Evolutionary conservation across 2,329 filamentous ascomycete genomes (phyloP).

Genomic region (Penicillium griseofulvum): DNA sequence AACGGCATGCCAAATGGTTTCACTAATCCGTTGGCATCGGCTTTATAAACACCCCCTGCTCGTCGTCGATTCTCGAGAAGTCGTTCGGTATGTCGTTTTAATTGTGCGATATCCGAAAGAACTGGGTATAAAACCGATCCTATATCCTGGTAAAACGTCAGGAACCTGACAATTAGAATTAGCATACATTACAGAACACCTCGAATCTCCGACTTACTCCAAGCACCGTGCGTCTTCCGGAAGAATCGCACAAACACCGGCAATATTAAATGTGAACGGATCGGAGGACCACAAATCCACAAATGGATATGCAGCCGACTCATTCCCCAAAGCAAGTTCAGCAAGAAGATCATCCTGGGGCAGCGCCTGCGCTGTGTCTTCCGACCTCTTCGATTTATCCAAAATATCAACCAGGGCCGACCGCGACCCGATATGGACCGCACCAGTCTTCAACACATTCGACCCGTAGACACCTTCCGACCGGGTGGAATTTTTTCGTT

Average conservation of each 20-base stretch:
- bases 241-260: slow-evolving; percentile 55
- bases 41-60: slow-evolving; percentile 41
- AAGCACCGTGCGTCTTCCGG: slow-evolving; percentile 55
- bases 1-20: slow-evolving; percentile 57
- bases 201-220: slow-evolving; percentile 20
- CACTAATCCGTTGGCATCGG: slow-evolving; percentile 49
- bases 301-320: slow-evolving; percentile 60
- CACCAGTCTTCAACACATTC: slow-evolving; percentile 47
- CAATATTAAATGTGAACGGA: slow-evolving; percentile 54
- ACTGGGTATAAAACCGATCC: slow-evolving; percentile 59
- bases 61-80: slow-evolving; percentile 53
- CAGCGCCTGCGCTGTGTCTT: slow-evolving; percentile 48
- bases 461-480: slow-evolving; percentile 30
- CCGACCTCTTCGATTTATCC: slow-evolving; percentile 44
- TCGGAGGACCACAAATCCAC: slow-evolving; percentile 63
- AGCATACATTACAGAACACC: slow-evolving; percentile 5
- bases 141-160: slow-evolving; percentile 55
- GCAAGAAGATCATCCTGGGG: slow-evolving; percentile 59
- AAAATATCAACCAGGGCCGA: slow-evolving; percentile 59
- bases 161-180: slow-evolving; percentile 41
- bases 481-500: slow-evolving; percentile 18
- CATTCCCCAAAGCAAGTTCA: slow-evolving; percentile 59
- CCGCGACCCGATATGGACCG: slow-evolving; percentile 57
- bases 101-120: slow-evolving; percentile 50
- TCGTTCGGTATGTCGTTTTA: slow-evolving; percentile 51